Evolutionary conservation across 768 basidiomycete species (phyloP).

Genomic region (Naganishia onofrii): DNA sequence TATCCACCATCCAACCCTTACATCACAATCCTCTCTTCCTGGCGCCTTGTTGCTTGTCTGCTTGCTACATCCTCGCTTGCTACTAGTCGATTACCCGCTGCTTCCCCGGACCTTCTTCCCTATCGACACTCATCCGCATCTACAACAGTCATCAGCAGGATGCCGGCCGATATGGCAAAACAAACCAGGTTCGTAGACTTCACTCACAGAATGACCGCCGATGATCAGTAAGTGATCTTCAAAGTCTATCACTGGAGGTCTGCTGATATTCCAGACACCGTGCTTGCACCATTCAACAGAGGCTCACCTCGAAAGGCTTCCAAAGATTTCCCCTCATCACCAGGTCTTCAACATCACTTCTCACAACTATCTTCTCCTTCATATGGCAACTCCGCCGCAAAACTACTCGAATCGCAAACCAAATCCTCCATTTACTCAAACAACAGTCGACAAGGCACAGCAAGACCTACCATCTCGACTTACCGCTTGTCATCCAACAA

Average conservation of each 20-base stretch:
- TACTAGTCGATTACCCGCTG: background rate
- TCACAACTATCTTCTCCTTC: background rate
- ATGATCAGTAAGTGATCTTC: background rate
- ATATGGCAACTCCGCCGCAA: conserved; percentile 16
- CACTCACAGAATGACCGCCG: background rate
- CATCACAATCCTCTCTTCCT: background rate
- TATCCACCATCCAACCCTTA: background rate
- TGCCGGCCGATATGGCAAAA: background rate
- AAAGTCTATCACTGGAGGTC: background rate
- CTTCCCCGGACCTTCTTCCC: background rate
- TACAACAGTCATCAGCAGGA: background rate
- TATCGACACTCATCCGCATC: background rate
- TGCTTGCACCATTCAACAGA: background rate
- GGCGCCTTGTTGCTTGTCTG: conserved; percentile 8
- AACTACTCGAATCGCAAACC: conserved; percentile 8
- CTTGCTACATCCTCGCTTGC: conserved; percentile 18
- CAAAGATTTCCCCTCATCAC: background rate
- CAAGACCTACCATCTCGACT: conserved; percentile 10
- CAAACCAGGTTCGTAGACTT: background rate
- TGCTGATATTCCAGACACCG: background rate
- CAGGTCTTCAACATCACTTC: background rate
- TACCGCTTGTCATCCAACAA: background rate
- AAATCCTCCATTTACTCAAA: background rate
- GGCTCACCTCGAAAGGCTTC: background rate
- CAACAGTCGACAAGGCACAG: too few species aligned